These are phyloP conservation scores for Fistulina hepatica DNA, from an alignment of 1,284 basidiomycete species.

Conservation along the genomic window DNA sequence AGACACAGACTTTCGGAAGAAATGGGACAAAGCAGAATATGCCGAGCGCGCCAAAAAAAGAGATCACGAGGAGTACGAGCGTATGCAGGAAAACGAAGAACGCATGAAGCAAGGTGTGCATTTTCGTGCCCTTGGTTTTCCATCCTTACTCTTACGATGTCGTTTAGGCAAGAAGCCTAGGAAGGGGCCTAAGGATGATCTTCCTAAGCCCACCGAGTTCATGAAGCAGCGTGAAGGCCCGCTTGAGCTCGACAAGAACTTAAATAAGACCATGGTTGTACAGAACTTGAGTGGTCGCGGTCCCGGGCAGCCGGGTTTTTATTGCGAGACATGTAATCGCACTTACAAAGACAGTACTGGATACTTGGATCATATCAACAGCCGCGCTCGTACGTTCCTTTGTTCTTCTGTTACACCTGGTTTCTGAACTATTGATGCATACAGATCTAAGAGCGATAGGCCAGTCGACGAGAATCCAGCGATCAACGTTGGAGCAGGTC, in stretches of 20 bases:
- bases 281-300: slow-evolving; percentile 70
- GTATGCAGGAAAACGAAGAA: slow-evolving; percentile 80
- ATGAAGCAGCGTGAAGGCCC: slow-evolving; percentile 77
- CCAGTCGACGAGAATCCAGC: slow-evolving; percentile 84
- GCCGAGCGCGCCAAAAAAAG: slow-evolving; percentile 65
- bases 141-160: slow-evolving; percentile 4
- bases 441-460: slow-evolving; percentile 85
- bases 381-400: slow-evolving; percentile 70
- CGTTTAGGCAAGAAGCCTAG: slow-evolving; percentile 71
- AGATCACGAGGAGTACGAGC: slow-evolving; percentile 65
- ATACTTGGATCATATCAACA: slow-evolving; percentile 95
- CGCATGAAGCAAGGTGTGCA: slow-evolving; percentile 71
- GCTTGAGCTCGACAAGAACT: slow-evolving; percentile 84
- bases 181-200: slow-evolving; percentile 50
- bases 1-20: slow-evolving; percentile 71
- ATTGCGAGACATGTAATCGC: slow-evolving; percentile 80
- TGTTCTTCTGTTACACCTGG: background rate
- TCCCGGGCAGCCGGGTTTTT: slow-evolving; percentile 84
- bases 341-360: slow-evolving; percentile 90
- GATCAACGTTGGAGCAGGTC: slow-evolving; percentile 89
- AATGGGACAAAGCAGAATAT: slow-evolving; percentile 83
- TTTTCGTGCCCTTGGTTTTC: slow-evolving; percentile 7
- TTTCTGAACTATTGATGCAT: background rate
- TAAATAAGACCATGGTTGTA: slow-evolving; percentile 87
- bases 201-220: slow-evolving; percentile 83